Base-by-base conservation (phyloP, 2,329 filamentous ascomycete genomes). In the Neofusicoccum ribis region DNA sequence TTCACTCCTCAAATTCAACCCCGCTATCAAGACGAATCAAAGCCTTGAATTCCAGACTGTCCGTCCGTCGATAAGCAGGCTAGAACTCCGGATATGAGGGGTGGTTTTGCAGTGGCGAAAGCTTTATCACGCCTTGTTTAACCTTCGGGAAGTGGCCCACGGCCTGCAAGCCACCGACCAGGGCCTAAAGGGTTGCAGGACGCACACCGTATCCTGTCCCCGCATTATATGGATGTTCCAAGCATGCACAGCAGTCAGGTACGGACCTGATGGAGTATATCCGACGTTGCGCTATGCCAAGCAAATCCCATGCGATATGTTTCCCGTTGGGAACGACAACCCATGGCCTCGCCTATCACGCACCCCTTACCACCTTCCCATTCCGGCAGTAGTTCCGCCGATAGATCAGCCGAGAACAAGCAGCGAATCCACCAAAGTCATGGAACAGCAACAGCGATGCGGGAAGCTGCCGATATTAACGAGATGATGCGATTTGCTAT, bases 351-450 rank as follows among this genome's bases (percentile, higher is more conserved):
- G 39, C 12, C 23, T 59, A 46, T 59, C 54, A 59, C 47, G 27
- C 36, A 39, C n/a, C 20, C n/a, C 23, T 59, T 59, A 59, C 54
- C 39, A 59, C 54, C 54, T 59, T 59, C 54, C 54, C 8, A 1
- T 46, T 44, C 5, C 1, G 54, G 54, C 14, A 46, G n/a, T 20
- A 46, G n/a, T 23, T 17, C 54, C 54, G 54, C 41, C 39, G 27
- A 44, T 59, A 59, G 41, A 44, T 17, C 54, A 44, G 27, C 23
- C 14, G 15, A 20, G n/a, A 36, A 12, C 39, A 36, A 44, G 54
- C 23, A 37, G 36, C 6, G 14, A 20, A 17, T n/a, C 50, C 50
- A 37, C 34, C 50, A 54, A n/a, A 15, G 12, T 27, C 43, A 31
- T 31, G 27, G 27, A 31, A 14, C 14, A 17, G 8, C 5, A 11